A percentile compares a stretch with the other conserved stretches of the same genome.
Evolutionary conservation across 1,284 basidiomycete species (phyloP).

Genomic region (Inonotus obliquus): DNA sequence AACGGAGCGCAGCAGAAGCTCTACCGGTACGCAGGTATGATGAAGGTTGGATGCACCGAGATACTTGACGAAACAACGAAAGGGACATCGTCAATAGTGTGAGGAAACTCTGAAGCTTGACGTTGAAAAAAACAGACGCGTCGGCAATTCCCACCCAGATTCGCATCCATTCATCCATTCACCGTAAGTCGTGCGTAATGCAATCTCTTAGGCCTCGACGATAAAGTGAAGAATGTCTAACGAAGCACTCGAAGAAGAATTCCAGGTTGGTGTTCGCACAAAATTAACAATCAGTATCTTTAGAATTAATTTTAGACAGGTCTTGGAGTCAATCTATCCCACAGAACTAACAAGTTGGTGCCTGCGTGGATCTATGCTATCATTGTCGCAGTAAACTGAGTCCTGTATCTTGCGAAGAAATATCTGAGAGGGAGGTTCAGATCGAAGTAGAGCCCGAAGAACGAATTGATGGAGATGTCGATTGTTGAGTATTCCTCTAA

Average conservation of each 20-base stretch:
- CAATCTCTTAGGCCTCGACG: not conserved
- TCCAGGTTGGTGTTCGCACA: constrained; percentile 60
- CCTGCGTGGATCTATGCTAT: constrained; percentile 23
- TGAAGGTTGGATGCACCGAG: not conserved
- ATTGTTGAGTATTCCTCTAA: constrained; percentile 40
- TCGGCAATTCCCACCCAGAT: not conserved
- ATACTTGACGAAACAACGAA: not conserved
- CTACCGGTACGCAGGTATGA: not conserved
- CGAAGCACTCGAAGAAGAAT: constrained; percentile 64
- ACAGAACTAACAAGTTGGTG: constrained; percentile 88
- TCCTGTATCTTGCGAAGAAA: constrained; percentile 56
- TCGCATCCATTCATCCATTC: not conserved
- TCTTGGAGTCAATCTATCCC: constrained; percentile 94
- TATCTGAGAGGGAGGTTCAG: constrained; percentile 76
- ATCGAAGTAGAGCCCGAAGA: constrained; percentile 91
- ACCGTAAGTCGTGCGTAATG: not conserved
- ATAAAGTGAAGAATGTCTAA: constrained; percentile 26
- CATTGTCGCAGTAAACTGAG: constrained; percentile 38
- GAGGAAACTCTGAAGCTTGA: not conserved
- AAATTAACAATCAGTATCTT: constrained; percentile 16
- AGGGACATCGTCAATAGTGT: not conserved
- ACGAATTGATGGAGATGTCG: constrained; percentile 52
- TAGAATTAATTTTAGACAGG: constrained; percentile 40
- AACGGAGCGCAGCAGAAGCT: not conserved
- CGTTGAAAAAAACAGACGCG: not conserved